These are phyloP conservation scores for Plectosphaerella sp. DNA, from an alignment of 2,329 filamentous ascomycete genomes.

Conservation along the genomic window DNA sequence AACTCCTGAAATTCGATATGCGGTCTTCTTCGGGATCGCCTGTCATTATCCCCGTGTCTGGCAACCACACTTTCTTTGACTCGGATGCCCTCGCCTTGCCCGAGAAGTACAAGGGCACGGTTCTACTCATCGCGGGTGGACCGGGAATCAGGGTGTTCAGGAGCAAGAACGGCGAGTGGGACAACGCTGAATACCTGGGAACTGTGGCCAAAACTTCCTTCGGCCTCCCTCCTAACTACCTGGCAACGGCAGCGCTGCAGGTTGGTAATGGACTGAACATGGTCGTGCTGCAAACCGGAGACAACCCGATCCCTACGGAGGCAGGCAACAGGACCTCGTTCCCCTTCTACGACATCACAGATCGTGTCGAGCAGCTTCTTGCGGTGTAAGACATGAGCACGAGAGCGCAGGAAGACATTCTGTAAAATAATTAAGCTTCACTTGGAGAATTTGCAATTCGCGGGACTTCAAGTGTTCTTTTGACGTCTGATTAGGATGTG, in stretches of 20 bases:
- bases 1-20: conserved; percentile 29
- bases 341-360: conserved; percentile 8
- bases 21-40: conserved; percentile 1
- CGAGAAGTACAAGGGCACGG: conserved; percentile 22
- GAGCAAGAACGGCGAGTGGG: conserved; percentile 26
- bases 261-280: conserved; percentile 9
- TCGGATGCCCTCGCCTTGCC: conserved; percentile 27
- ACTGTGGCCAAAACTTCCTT: conserved; percentile 9
- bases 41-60: conserved; percentile 1
- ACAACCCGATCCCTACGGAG: conserved; percentile 3
- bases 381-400: too few species aligned
- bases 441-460: too few species aligned
- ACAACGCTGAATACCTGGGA: conserved; percentile 27
- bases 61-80: too few species aligned
- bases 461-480: too few species aligned
- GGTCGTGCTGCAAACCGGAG: conserved; percentile 4
- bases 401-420: too few species aligned
- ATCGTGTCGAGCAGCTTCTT: conserved; percentile 4
- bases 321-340: conserved; percentile 7
- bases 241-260: conserved; percentile 5
- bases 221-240: conserved; percentile 10
- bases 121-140: conserved; percentile 21
- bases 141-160: too few species aligned
- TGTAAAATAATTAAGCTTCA: too few species aligned
- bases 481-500: too few species aligned